Evolutionary conservation across 306 rosid genomes (phyloP), one percentile per base, ranked within the genome.

Genomic region (Acmispon strigosus): DNA sequence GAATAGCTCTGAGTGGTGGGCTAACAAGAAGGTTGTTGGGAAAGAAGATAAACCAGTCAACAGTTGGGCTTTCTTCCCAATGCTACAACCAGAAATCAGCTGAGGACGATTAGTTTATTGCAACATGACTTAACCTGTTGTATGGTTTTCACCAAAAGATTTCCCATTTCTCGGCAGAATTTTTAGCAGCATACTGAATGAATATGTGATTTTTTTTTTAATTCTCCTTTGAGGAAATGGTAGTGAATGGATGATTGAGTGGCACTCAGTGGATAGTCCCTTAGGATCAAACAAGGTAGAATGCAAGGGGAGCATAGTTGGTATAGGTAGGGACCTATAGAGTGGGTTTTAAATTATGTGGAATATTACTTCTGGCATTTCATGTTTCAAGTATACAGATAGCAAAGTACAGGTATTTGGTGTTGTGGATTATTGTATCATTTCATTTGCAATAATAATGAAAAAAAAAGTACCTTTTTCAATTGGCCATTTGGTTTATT

Each of bases 1-100:
- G 59, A 78, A 80, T 44, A 87, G 90, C 77, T 56, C 96, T 2
- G 88, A 82, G 32, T 92, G 98, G 98, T 90, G 98, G 98, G 76
- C 83, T 55, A 86, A 86, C 79, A 86, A 78, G 75, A 86, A 80
- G 68, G 83, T 62, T 34, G 81, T 71, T 37, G 85, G 77, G 20
- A 84, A 78, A 84, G 90, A 90, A 73, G 75, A 83, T 60, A 88
- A 84, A 80, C 74, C 91, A 44, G 82, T 82, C 19, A 86, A 80
- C 62, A 83, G 87, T 71, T 88, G 90, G 92, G 84, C 88, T 51
- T 88, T 91, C 86, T 91, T 88, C 82, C 97, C 92, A 59, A 82
- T 86, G 81, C 69, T 88, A 58, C 97, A 88, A 80, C 81, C 92
- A 39, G 89, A 85, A 63, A 88, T 86, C 73, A 80, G 81, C 66